Conservation (phyloP, 2,329 filamentous ascomycete genomes). For the Pseudopyricularia cyperi region DNA sequence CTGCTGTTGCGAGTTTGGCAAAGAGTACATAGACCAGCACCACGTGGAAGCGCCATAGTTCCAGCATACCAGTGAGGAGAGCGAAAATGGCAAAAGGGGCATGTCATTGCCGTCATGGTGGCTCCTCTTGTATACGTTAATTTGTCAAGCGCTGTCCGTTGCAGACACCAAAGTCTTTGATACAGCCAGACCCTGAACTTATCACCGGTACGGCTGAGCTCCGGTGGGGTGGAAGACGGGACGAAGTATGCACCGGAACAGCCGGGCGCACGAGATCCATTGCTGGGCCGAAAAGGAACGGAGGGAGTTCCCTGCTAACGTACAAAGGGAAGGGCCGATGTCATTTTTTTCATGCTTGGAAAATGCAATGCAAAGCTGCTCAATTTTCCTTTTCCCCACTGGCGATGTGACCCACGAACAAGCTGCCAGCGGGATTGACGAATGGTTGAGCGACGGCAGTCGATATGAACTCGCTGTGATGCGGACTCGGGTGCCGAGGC, state of each 20-base stretch:
- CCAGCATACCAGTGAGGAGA: too few relatives aligned
- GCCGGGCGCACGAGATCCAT: not conserved
- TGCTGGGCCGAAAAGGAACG: not conserved
- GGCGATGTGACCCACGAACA: not conserved
- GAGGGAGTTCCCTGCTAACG: not conserved
- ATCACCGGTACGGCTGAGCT: conserved; percentile 67
- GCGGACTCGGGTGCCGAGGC: not conserved
- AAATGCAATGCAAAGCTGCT: not conserved
- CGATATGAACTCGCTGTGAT: not conserved
- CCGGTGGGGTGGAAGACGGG: not conserved
- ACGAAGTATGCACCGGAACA: not conserved
- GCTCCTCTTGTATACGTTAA: conserved; percentile 35
- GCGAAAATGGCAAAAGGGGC: too few relatives aligned
- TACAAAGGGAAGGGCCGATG: not conserved
- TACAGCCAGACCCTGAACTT: conserved; percentile 52
- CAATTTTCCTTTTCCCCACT: not conserved
- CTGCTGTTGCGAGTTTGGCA: too few relatives aligned
- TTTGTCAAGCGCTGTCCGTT: not conserved
- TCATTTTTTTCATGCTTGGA: not conserved
- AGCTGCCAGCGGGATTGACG: not conserved
- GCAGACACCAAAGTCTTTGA: conserved; percentile 69
- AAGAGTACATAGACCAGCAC: too few relatives aligned
- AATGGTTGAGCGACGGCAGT: not conserved
- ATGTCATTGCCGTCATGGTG: conserved; percentile 44
- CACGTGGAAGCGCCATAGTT: too few relatives aligned